Conservation (phyloP, 139 green algal genomes). For the Astrephomene gubernaculifera region DNA sequence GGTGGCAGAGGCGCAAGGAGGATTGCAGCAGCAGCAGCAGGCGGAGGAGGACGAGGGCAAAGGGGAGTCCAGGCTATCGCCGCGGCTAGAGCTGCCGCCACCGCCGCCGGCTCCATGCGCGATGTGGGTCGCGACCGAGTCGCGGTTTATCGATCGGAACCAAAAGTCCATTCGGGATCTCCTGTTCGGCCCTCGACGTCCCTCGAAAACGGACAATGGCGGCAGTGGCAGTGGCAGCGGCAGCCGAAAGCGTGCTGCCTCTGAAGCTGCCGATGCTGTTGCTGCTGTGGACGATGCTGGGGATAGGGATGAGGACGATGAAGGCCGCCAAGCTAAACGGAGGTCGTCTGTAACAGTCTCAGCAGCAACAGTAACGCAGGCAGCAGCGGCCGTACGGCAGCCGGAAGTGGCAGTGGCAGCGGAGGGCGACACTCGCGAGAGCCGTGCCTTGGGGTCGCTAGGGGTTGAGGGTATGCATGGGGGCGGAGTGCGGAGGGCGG, state of each 20-base stretch:
- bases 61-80: background rate
- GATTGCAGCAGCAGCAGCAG: background rate
- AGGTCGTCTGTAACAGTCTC: background rate
- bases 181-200: too few relatives aligned
- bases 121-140: conserved; percentile 20
- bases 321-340: too few relatives aligned
- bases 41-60: background rate
- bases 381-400: background rate
- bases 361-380: background rate
- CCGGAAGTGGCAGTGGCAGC: background rate
- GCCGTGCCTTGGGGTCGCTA: too few relatives aligned
- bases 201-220: background rate
- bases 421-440: too few relatives aligned
- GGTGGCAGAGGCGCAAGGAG: too few relatives aligned
- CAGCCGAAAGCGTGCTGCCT: background rate
- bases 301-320: too few relatives aligned
- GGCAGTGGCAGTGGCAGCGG: background rate
- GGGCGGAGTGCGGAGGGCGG: too few relatives aligned
- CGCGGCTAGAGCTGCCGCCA: conserved; percentile 2
- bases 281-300: too few relatives aligned
- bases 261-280: too few relatives aligned
- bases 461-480: too few relatives aligned
- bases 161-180: conserved; percentile 64
- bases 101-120: background rate
- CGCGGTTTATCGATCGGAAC: conserved; percentile 58